A percentile compares a stretch with the other conserved stretches of the same genome.
These are phyloP conservation scores for Wickerhamiella hasegawae DNA, from an alignment of 805 yeast species.

Conservation along the genomic window DNA sequence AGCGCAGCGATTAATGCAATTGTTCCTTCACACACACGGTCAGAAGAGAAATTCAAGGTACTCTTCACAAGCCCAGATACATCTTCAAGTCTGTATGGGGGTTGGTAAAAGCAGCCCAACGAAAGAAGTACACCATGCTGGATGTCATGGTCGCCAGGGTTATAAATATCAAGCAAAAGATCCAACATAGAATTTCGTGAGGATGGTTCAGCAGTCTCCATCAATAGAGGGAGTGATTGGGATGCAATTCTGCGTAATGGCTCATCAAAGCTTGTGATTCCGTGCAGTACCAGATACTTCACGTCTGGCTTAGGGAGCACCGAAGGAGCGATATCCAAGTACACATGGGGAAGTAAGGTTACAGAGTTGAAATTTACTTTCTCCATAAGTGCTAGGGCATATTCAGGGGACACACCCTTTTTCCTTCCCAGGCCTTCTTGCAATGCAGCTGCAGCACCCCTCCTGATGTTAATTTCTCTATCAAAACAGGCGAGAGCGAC, in stretches of 20 bases:
- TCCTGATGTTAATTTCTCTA: conserved; percentile 51
- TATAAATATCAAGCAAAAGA: not conserved
- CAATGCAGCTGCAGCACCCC: conserved; percentile 74
- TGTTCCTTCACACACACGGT: conserved; percentile 4
- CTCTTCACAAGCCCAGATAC: not conserved
- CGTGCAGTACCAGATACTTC: conserved; percentile 21
- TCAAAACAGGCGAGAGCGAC: conserved; percentile 49
- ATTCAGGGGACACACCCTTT: conserved; percentile 28
- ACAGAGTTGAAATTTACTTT: conserved; percentile 35
- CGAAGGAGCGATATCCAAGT: conserved; percentile 22
- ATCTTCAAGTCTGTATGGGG: not conserved
- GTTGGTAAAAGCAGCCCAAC: conserved; percentile 2
- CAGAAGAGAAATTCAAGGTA: conserved; percentile 4
- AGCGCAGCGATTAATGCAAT: not conserved
- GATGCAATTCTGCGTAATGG: conserved; percentile 30
- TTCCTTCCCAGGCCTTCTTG: conserved; percentile 77
- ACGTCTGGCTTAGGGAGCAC: conserved; percentile 10
- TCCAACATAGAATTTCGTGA: not conserved
- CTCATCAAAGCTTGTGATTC: conserved; percentile 26
- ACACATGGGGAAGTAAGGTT: conserved; percentile 30
- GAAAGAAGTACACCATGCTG: conserved; percentile 9
- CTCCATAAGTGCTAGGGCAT: conserved; percentile 34
- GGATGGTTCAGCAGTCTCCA: conserved; percentile 1
- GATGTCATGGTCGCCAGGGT: not conserved
- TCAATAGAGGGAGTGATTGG: conserved; percentile 18